These are phyloP conservation scores for Terana coerulea DNA, from an alignment of 768 basidiomycete genomes.

Conservation along the genomic window DNA sequence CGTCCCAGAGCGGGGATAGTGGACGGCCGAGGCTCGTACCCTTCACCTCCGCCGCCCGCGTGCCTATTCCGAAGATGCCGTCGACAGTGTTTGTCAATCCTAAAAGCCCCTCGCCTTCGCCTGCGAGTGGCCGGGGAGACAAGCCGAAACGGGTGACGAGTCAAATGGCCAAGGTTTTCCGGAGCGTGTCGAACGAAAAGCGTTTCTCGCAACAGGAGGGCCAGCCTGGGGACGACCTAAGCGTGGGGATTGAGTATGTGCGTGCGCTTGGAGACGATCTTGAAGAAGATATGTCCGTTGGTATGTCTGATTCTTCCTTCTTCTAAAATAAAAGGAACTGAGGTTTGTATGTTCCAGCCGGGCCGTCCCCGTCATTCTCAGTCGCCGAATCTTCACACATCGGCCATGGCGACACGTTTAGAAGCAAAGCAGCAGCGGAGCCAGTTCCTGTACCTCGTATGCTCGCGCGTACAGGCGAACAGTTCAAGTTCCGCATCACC, in stretches of 20 bases:
- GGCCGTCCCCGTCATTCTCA: slow-evolving; percentile 47
- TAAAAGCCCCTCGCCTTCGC: background rate
- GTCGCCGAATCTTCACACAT: slow-evolving; percentile 52
- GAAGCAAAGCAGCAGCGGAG: slow-evolving; percentile 18
- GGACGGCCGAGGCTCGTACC: slow-evolving; percentile 63
- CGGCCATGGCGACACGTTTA: slow-evolving; percentile 31
- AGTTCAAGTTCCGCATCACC: slow-evolving; percentile 54
- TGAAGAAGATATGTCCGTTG: slow-evolving; percentile 12
- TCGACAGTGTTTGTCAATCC: slow-evolving; percentile 18
- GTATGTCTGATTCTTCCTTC: slow-evolving; percentile 19
- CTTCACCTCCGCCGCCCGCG: slow-evolving; percentile 64
- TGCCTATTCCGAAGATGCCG: slow-evolving; percentile 54
- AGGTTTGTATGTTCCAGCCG: slow-evolving; percentile 14
- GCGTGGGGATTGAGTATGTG: slow-evolving; percentile 68
- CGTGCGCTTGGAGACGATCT: slow-evolving; percentile 60
- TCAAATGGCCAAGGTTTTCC: slow-evolving; percentile 61
- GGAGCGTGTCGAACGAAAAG: slow-evolving; percentile 23
- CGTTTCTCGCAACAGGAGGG: slow-evolving; percentile 30
- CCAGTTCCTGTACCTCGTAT: slow-evolving; percentile 34
- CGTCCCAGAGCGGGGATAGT: slow-evolving; percentile 21
- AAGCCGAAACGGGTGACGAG: slow-evolving; percentile 46
- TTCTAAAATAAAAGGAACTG: background rate
- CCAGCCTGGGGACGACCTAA: slow-evolving; percentile 53
- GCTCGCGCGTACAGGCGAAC: slow-evolving; percentile 52
- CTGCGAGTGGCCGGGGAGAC: slow-evolving; percentile 12